phyloP scores from a whole-genome alignment of 768 basidiomycete genomes.

The Leucogyrophana mollusca region DNA sequence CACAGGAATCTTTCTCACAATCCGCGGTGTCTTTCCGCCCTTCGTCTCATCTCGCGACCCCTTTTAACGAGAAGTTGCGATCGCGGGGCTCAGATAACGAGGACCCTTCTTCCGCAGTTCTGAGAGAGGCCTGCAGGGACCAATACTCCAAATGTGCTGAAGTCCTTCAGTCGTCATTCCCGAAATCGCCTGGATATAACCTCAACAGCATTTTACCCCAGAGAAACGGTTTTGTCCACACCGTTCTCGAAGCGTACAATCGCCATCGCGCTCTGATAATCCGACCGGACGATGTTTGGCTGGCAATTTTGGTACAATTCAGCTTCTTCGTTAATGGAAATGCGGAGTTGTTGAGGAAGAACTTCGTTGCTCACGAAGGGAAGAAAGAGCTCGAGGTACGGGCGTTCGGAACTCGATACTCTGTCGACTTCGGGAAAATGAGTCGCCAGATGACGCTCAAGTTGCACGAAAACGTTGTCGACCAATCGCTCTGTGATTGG shows the following conservation, averaged over 20 bases:
- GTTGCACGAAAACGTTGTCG: constrained; percentile 22
- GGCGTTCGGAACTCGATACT: constrained; percentile 5
- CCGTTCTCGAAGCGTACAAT: constrained; percentile 33
- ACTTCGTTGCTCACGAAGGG: constrained; percentile 35
- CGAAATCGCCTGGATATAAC: background rate
- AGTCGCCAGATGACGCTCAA: constrained; percentile 21
- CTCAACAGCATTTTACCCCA: constrained; percentile 7
- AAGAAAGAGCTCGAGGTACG: constrained; percentile 24
- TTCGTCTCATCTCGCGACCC: no score
- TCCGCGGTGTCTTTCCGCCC: no score
- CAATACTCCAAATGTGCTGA: constrained; percentile 6
- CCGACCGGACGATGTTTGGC: constrained; percentile 46
- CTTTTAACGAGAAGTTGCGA: no score
- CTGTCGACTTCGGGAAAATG: constrained; percentile 28
- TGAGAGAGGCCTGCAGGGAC: background rate
- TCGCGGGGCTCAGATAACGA: no score
- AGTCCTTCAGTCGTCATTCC: constrained; percentile 13
- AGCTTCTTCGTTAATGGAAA: constrained; percentile 31
- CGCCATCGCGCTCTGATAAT: constrained; percentile 34
- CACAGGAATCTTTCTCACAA: no score
- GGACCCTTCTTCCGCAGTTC: background rate
- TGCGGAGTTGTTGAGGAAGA: constrained; percentile 29
- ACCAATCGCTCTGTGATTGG: constrained; percentile 24
- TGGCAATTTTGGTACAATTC: constrained; percentile 39
- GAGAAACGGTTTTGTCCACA: constrained; percentile 32